A percentile compares a stretch with the other conserved stretches of the same genome.
phyloP scores from a whole-genome alignment of 169 alveolate genomes.

The Cryptosporidium ryanae region DNA sequence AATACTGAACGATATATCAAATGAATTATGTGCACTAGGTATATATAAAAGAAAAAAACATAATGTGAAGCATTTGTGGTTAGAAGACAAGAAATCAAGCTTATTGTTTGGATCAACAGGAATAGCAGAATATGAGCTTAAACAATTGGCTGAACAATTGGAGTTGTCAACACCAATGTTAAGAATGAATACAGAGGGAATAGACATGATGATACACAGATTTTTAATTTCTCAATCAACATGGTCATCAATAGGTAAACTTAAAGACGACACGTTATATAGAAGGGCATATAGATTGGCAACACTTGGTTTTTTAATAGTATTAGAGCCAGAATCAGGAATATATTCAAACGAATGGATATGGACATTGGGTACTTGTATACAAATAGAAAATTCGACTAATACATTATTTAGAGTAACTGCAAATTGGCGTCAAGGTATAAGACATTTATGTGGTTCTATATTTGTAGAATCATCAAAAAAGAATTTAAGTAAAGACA shows the following conservation, averaged over 20 bases:
- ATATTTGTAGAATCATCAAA: constrained; percentile 41
- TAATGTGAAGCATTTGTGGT: constrained; percentile 34
- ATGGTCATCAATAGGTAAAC: constrained; percentile 61
- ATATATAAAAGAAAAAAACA: background rate
- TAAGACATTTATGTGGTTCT: constrained; percentile 61
- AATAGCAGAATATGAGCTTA: constrained; percentile 40
- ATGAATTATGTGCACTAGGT: constrained; percentile 49
- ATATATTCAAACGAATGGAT: constrained; percentile 65
- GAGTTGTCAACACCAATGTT: constrained; percentile 53
- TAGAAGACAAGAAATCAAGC: constrained; percentile 46
- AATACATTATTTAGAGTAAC: constrained; percentile 48
- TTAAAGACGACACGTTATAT: constrained; percentile 57
- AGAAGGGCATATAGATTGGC: constrained; percentile 63
- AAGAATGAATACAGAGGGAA: constrained; percentile 32
- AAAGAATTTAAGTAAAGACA: background rate
- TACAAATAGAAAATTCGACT: constrained; percentile 66
- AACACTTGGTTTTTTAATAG: constrained; percentile 43
- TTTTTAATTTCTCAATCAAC: constrained; percentile 45
- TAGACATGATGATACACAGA: constrained; percentile 64
- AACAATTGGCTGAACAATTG: constrained; percentile 63
- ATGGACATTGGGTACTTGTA: constrained; percentile 72
- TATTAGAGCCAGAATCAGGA: constrained; percentile 74
- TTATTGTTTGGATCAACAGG: constrained; percentile 63
- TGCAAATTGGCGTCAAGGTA: constrained; percentile 68
- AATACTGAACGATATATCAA: constrained; percentile 34